Evolutionary conservation across 2,329 filamentous ascomycete species (phyloP).

Genomic region (Beauveria sp.): DNA sequence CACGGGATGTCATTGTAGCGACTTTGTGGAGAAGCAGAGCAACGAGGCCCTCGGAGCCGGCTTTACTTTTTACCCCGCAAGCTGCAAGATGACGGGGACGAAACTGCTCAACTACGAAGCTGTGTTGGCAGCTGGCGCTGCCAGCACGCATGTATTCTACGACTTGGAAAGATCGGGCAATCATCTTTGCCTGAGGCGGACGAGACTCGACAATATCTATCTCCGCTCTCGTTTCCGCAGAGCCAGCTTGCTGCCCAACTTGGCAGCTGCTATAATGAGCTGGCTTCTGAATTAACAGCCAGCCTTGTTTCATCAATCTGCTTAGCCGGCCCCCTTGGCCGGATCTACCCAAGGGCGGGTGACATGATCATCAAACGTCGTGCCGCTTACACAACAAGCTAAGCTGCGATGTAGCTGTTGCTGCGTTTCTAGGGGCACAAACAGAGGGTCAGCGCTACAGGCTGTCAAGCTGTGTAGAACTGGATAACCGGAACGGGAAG

Average conservation of each 20-base stretch:
- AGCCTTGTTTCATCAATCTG: too few species aligned
- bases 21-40: neutral
- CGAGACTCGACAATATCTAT: neutral
- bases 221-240: neutral
- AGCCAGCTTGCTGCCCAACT: neutral
- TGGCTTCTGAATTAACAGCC: too few species aligned
- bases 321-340: neutral
- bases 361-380: too few species aligned
- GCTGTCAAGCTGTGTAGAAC: too few species aligned
- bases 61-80: constrained; percentile 10
- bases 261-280: neutral
- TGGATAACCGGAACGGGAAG: too few species aligned
- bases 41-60: constrained; percentile 1
- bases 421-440: too few species aligned
- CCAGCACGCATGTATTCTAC: too few species aligned
- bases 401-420: too few species aligned
- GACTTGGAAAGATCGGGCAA: too few species aligned
- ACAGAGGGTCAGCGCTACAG: too few species aligned
- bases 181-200: neutral
- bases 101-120: neutral
- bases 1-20: neutral
- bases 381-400: too few species aligned
- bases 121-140: too few species aligned
- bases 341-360: neutral
- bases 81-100: neutral